phyloP scores from a whole-genome alignment of 345 rosid genomes.

The Sapria himalayana region DNA sequence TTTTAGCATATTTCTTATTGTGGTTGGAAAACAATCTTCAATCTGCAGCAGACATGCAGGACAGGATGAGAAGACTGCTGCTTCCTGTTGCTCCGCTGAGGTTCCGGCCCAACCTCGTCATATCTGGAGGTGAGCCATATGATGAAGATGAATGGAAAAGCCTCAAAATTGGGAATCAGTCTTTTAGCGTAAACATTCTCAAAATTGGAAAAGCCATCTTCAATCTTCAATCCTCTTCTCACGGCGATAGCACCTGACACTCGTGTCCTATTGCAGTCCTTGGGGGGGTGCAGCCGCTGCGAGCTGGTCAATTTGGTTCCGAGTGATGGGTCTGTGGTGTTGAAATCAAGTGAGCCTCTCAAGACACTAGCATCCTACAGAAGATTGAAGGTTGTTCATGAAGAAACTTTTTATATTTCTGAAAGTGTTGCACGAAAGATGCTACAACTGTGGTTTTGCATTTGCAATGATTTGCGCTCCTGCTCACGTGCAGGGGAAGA shows the following conservation, averaged over 20 bases:
- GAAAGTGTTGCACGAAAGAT: background rate
- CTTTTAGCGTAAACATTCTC: conserved; percentile 44
- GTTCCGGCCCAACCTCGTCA: conserved; percentile 68
- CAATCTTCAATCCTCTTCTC: background rate
- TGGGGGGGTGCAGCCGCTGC: conserved; percentile 92
- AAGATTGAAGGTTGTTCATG: conserved; percentile 46
- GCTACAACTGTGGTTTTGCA: no score
- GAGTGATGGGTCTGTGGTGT: conserved; percentile 37
- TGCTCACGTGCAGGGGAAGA: conserved; percentile 63
- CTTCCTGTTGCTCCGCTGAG: conserved; percentile 32
- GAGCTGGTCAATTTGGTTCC: conserved; percentile 47
- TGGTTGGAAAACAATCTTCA: no score
- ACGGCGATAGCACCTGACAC: background rate
- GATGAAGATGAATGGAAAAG: conserved; percentile 69
- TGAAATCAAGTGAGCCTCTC: conserved; percentile 62
- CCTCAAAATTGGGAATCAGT: conserved; percentile 34
- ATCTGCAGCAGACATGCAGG: conserved; percentile 14
- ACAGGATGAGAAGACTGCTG: conserved; percentile 9
- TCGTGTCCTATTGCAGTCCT: conserved; percentile 23
- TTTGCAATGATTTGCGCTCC: no score
- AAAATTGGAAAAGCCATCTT: background rate
- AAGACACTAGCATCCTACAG: conserved; percentile 71
- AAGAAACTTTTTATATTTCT: background rate
- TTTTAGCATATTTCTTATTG: no score
- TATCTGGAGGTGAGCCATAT: conserved; percentile 65